These are phyloP conservation scores for Agastache rugosa DNA, from an alignment of 257 asterid genomes.

Conservation along the genomic window DNA sequence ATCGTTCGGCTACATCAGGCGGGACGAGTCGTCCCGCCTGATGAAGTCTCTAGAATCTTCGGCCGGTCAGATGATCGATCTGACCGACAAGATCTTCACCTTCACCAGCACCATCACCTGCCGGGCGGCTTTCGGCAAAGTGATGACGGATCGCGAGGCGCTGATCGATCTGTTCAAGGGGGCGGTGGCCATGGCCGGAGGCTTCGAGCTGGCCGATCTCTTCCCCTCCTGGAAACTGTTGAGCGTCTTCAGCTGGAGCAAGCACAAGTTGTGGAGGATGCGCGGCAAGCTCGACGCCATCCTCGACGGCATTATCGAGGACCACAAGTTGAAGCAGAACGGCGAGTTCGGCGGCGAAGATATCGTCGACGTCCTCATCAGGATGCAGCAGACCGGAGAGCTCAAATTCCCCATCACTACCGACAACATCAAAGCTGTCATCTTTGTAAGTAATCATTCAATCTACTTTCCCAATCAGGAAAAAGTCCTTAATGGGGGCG, in stretches of 20 bases:
- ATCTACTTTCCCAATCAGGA: too few species aligned
- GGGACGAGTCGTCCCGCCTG: slow-evolving; percentile 33
- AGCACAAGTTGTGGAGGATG: slow-evolving; percentile 23
- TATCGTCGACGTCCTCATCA: slow-evolving; percentile 38
- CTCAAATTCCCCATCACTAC: slow-evolving; percentile 15
- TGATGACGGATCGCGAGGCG: slow-evolving; percentile 19
- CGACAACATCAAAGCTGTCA: slow-evolving; percentile 38
- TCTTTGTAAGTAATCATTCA: slow-evolving; percentile 47
- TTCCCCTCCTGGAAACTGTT: slow-evolving; percentile 44
- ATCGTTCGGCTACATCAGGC: slow-evolving; percentile 40
- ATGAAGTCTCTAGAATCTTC: slow-evolving; percentile 12
- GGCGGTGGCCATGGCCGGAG: slow-evolving; percentile 32
- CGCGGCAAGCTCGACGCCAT: slow-evolving; percentile 30
- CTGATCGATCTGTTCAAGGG: slow-evolving; percentile 20
- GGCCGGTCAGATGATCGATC: slow-evolving; percentile 19
- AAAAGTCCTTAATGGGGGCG: too few species aligned
- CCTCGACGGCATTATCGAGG: slow-evolving; percentile 38
- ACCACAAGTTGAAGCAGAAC: slow-evolving; percentile 35
- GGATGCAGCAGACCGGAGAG: slow-evolving; percentile 36
- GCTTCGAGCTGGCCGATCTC: slow-evolving; percentile 41
- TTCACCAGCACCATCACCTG: slow-evolving; percentile 32
- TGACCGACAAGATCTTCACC: slow-evolving; percentile 18
- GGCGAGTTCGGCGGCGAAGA: slow-evolving; percentile 42
- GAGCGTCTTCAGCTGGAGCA: slow-evolving; percentile 13
- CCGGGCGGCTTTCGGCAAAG: slow-evolving; percentile 43